Conservation (phyloP, 2,329 filamentous ascomycete genomes). For the Dryadomyces sulphureus region DNA sequence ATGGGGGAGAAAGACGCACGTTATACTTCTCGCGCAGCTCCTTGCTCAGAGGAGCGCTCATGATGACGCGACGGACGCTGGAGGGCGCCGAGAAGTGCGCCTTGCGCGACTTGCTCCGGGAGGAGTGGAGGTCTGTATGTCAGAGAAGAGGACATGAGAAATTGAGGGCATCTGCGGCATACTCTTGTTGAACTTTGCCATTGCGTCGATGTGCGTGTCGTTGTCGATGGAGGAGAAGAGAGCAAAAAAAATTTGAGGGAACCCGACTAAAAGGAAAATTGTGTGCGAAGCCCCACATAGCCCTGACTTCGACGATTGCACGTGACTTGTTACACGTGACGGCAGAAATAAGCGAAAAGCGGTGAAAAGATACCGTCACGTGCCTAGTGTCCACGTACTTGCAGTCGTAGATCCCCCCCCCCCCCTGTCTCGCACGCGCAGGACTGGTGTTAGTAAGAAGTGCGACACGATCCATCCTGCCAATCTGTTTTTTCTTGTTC, state of each 20-base stretch:
- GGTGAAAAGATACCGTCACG: background rate
- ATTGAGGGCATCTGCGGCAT: conserved; percentile 7
- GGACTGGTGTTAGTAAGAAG: background rate
- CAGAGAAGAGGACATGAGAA: conserved; percentile 3
- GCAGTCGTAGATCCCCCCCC: too few relatives aligned
- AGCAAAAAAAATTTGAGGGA: background rate
- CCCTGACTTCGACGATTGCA: background rate
- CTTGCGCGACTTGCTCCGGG: conserved; percentile 97
- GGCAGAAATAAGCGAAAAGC: background rate
- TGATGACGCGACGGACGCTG: conserved; percentile 86
- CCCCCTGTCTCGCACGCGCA: background rate
- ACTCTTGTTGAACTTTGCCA: conserved; percentile 58
- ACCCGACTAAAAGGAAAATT: conserved; percentile 1
- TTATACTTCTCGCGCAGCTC: conserved; percentile 99
- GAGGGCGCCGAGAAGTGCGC: conserved; percentile 94
- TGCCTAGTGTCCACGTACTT: background rate
- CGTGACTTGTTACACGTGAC: background rate
- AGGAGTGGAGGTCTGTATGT: conserved; percentile 52
- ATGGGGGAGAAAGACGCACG: conserved; percentile 47
- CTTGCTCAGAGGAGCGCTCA: conserved; percentile 91
- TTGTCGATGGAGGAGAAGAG: conserved; percentile 1
- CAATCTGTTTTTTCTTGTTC: too few relatives aligned
- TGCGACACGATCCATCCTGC: background rate
- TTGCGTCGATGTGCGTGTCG: conserved; percentile 26
- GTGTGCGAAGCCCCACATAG: conserved; percentile 1